Percentiles rank a stretch among this genome's conserved stretches.
Evolutionary conservation across 345 rosid genomes (phyloP).

Genomic region (Nasturtium officinale): DNA sequence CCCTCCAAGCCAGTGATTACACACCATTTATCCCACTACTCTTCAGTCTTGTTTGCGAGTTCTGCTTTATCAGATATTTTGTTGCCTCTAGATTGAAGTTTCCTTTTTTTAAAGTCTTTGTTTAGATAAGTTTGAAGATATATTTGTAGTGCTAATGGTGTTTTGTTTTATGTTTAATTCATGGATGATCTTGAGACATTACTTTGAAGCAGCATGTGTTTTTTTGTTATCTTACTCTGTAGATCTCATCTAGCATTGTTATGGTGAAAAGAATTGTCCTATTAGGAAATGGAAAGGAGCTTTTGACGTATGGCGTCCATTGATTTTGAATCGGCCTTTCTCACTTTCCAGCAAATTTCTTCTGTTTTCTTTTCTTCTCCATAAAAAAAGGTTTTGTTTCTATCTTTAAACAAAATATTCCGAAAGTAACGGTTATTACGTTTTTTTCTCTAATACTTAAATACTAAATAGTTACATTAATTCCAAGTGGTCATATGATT

Average conservation of each 20-base stretch:
- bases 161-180: conserved; percentile 19
- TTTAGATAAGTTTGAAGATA: conserved; percentile 22
- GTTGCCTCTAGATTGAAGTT: conserved; percentile 19
- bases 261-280: conserved; percentile 6
- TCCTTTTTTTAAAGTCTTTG: background rate
- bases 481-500: conserved; percentile 3
- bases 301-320: conserved; percentile 14
- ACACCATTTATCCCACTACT: background rate
- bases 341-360: conserved; percentile 31
- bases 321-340: conserved; percentile 12
- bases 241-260: conserved; percentile 14
- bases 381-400: background rate
- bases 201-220: conserved; percentile 35
- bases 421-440: background rate
- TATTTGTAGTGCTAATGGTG: conserved; percentile 16
- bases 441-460: background rate
- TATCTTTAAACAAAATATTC: background rate
- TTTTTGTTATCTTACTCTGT: conserved; percentile 24
- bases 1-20: conserved; percentile 62
- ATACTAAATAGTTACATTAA: background rate
- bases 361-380: background rate
- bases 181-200: conserved; percentile 29
- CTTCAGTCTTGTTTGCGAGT: conserved; percentile 23
- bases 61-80: conserved; percentile 23
- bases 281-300: background rate